Evolutionary conservation across 1,284 basidiomycete species (phyloP).

Genomic region (Fomes fomentarius): DNA sequence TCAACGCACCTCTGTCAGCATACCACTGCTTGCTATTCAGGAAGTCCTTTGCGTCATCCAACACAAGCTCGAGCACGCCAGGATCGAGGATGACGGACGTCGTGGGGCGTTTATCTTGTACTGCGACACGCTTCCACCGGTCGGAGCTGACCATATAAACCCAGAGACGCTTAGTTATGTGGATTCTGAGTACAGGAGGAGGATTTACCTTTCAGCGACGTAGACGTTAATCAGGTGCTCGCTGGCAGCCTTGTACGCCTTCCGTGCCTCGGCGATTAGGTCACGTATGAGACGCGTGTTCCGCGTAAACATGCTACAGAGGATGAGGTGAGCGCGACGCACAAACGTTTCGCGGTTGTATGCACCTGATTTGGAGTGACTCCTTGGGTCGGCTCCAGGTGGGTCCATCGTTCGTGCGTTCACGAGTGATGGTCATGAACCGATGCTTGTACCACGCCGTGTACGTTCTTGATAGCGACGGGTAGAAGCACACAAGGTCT

Average conservation of each 20-base stretch:
- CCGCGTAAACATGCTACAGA: conserved; percentile 28
- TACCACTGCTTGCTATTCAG: conserved; percentile 26
- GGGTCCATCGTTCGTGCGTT: conserved; percentile 32
- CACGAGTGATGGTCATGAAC: conserved; percentile 49
- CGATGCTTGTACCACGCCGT: conserved; percentile 52
- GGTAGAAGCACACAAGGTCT: conserved; percentile 49
- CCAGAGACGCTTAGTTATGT: conserved; percentile 5
- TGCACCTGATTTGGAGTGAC: conserved; percentile 30
- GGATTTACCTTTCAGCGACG: conserved; percentile 17
- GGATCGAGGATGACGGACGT: conserved; percentile 26
- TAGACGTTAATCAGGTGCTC: conserved; percentile 19
- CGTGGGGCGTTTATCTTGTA: conserved; percentile 21
- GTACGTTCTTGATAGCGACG: conserved; percentile 46
- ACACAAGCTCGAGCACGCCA: conserved; percentile 23
- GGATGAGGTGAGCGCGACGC: too few relatives aligned
- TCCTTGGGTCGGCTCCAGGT: conserved; percentile 15
- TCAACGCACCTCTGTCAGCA: conserved; percentile 21
- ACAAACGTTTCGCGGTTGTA: too few relatives aligned
- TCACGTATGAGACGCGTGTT: conserved; percentile 26
- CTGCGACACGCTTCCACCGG: conserved; percentile 19
- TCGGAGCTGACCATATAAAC: conserved; percentile 3
- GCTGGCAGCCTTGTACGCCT: conserved; percentile 27
- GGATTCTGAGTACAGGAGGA: not conserved
- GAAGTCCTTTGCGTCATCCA: conserved; percentile 27
- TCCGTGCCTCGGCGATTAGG: conserved; percentile 34